Base-by-base conservation (phyloP, 2,329 filamentous ascomycete genomes). In the Aspergillus candidus region DNA sequence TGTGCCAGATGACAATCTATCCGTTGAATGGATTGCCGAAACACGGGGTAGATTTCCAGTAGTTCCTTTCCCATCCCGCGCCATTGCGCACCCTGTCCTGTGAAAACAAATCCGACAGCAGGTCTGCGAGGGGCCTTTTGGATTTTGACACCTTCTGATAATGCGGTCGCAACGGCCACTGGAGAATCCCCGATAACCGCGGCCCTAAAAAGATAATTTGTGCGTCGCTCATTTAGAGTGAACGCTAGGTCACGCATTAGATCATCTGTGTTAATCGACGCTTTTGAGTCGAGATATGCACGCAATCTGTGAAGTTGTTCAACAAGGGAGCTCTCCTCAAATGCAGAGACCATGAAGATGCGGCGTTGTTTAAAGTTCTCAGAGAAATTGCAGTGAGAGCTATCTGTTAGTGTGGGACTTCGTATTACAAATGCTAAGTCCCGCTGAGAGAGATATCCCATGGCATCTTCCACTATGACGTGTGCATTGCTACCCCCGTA, bases 401-500 rank as follows among this genome's bases (percentile, higher is more conserved):
- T 11, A 6, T 6, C 22, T 60, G 53, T 31, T 59, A 54, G 27
- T 53, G 55, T 1, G 46, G 53, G 10, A 57, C 57, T 0, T 60
- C n/a, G 30, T 54, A 41, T 14, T 55, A 57, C 4, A 60, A 33
- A 8, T 35, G 31, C 27, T 17, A 50, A 11, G 5, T 39, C 38
- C 8, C 32, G 43, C 11, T n/a, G 7, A 18, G 44, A 43, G 6
- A 50, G 35, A 22, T 50, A 51, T 3, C 50, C 41, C 3, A 32
- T 13, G 4, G 51, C 38, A 34, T 59, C 54, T 42, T 67, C 64
- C 4, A 75, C 47, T 11, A 74, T 66, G 3, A 61, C 58, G 46
- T 75, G 72, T 0, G 65, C 67, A 46, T 73, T 74, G 12, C 67
- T 66, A 32, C 72, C 72, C 12, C 72, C 71, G 17, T 70, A 73